A percentile compares a stretch with the other conserved stretches of the same genome.
These are phyloP conservation scores for Daphne laureola DNA, from an alignment of 441 rosid genomes.

Conservation along the genomic window DNA sequence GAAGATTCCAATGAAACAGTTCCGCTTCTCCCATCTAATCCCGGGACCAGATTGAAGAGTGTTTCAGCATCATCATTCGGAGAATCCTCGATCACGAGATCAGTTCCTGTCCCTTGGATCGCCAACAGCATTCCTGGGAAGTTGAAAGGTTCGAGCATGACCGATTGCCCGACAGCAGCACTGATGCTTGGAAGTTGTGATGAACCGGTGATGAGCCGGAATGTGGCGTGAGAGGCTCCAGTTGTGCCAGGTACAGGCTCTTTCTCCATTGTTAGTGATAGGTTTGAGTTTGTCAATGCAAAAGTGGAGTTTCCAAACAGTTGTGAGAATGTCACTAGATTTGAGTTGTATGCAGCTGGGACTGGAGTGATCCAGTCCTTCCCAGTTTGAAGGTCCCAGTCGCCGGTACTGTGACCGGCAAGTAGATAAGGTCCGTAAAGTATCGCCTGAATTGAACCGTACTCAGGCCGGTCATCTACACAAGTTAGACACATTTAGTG, in stretches of 20 bases:
- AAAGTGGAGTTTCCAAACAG: constrained; percentile 34
- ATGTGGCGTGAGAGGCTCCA: constrained; percentile 54
- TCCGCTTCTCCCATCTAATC: constrained; percentile 54
- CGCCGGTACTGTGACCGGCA: constrained; percentile 54
- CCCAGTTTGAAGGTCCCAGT: constrained; percentile 56
- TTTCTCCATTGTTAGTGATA: constrained; percentile 55
- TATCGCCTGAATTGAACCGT: constrained; percentile 66
- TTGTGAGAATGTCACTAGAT: constrained; percentile 62
- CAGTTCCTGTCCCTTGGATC: constrained; percentile 25
- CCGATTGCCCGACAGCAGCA: constrained; percentile 36
- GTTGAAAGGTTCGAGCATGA: constrained; percentile 73
- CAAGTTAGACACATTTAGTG: background rate
- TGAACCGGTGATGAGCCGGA: constrained; percentile 41
- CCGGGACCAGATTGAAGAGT: constrained; percentile 43
- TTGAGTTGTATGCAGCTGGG: constrained; percentile 38
- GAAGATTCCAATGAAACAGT: constrained; percentile 54
- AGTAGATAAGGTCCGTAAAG: constrained; percentile 86
- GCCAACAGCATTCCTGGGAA: constrained; percentile 68
- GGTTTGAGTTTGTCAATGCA: constrained; percentile 50
- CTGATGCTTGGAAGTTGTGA: constrained; percentile 5
- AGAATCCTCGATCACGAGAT: constrained; percentile 30
- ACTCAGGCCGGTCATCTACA: constrained; percentile 71
- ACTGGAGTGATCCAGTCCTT: constrained; percentile 57
- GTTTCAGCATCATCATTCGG: constrained; percentile 21
- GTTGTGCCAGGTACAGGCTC: constrained; percentile 48